Evolutionary conservation across 116 monocot species (phyloP).

Genomic region (Zostera marina): DNA sequence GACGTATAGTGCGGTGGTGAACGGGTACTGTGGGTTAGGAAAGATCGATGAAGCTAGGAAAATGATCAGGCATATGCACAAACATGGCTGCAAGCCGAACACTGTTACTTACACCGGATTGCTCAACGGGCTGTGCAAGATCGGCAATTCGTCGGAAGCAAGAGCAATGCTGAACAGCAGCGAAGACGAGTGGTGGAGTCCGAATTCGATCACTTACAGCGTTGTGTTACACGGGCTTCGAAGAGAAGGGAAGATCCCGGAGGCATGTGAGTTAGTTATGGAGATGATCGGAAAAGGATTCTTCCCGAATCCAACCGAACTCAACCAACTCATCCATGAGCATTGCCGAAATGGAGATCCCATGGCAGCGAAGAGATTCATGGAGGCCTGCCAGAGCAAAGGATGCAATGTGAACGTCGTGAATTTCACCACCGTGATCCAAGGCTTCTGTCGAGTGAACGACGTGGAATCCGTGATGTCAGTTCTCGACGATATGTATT

Average conservation of each 20-base stretch:
- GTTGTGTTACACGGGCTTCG: constrained; percentile 77
- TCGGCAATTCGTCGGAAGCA: constrained; percentile 54
- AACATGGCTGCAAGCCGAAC: constrained; percentile 66
- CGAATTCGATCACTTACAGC: constrained; percentile 60
- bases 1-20: constrained; percentile 66
- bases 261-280: constrained; percentile 58
- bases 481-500: constrained; percentile 86
- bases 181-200: constrained; percentile 89
- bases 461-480: constrained; percentile 65
- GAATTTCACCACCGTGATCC: constrained; percentile 79
- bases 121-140: constrained; percentile 62
- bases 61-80: constrained; percentile 65
- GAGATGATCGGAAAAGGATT: constrained; percentile 69
- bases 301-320: constrained; percentile 58
- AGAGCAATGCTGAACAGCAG: constrained; percentile 67
- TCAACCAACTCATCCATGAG: constrained; percentile 63
- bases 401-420: constrained; percentile 77
- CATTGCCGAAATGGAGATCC: constrained; percentile 40
- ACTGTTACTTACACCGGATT: constrained; percentile 67
- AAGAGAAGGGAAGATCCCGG: constrained; percentile 61
- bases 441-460: constrained; percentile 58
- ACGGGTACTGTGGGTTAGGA: constrained; percentile 68
- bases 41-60: constrained; percentile 66
- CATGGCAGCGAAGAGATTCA: constrained; percentile 52
- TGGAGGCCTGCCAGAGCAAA: constrained; percentile 79